Evolutionary conservation across 2,329 filamentous ascomycete species (phyloP), one percentile per base, ranked within the genome.

Genomic region (Ceratocystis colombiana): DNA sequence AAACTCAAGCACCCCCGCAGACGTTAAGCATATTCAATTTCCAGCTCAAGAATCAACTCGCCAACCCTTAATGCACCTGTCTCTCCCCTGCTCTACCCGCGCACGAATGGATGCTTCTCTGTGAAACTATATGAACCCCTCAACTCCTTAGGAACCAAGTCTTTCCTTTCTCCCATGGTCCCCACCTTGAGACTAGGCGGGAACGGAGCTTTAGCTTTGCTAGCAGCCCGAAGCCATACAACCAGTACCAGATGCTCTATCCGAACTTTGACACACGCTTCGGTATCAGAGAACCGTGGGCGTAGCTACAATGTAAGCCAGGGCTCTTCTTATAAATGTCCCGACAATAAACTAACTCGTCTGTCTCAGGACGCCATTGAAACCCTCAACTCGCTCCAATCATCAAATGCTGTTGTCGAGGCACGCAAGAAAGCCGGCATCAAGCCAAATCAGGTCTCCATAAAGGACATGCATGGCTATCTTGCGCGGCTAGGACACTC

Each of bases 371-470:
- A 94, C 74, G 94, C 93, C 61, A 86, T 97, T 69, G 80, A 85
- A 70, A 85, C 88, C 48, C 83, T 97, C 73, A 97, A 97, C 76
- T 88, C 89, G 57, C 84, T 97, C 63, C 94, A 99, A 75, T 90
- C 89, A 53, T 95, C 96, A 64, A 93, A 88, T 73, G 84, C 88
- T 62, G 82, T 90, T 64, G 83, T 96, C 20, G 86, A 96, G 73
- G 85, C 87, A 63, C 86, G 94, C 64, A 82, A 85, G 65, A 89
- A 89, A 73, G 88, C 87, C 20, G 88, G 90, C 22, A 78, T 85
- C 69, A 82, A 80, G 33, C 85, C 89, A 72, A 88, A 94, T 75
- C 80, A 84, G 68, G 79, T 80, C 66, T 79, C 88, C 7, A 85
- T 94, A 61, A 83, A 84, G 2, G 89, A 96, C 75, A 95, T 95